Base-by-base conservation (phyloP, 129 eudicot species). In the Calendula officinalis region DNA sequence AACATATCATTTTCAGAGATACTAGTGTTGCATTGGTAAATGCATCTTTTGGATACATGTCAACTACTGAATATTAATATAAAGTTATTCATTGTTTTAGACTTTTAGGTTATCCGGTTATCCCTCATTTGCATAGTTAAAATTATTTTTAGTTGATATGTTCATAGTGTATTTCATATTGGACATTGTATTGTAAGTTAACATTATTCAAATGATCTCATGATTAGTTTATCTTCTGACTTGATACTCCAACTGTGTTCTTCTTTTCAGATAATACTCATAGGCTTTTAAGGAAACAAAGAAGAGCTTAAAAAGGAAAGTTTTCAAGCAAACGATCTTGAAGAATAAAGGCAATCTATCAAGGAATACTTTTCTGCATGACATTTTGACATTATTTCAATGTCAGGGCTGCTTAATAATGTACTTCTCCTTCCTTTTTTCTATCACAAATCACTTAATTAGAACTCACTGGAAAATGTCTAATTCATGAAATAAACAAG, bases 381-480 rank as follows among this genome's bases (percentile, higher is more conserved):
- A 79, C 77, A 74, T 68, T 60, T 82, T 88, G 89, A 82, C 77
- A 68, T 82, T 74, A 56, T 66, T 43, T 75, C 81, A 58, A 88
- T 88, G 96, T 88, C 96, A 47, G 96, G 96, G 83, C 69, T 88
- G 73, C 84, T 84, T 68, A 88, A 72, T 56, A 72, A 88, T 84
- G 96, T 88, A 88, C 59, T 61, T 51, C 67, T 57, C 57, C 60
- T 62, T 56, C 82, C 64, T 34, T 39, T 43, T 42, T 8, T 48
- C 7, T 70, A 33, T 38, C 49, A 27, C 45, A 41, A 41, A 11
- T 41, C 10, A 41, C 45, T 41, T 41, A 41, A 41, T 8, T 3
- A 41, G 10, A 41, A 8, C 10, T 41, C 45, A 41, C 8, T 41
- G 10, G 6, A 41, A 41, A 3, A 5, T 4, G 45, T 41, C 45